Evolutionary conservation across 2,329 filamentous ascomycete species (phyloP).

Genomic region (Apiospora malaysiana): DNA sequence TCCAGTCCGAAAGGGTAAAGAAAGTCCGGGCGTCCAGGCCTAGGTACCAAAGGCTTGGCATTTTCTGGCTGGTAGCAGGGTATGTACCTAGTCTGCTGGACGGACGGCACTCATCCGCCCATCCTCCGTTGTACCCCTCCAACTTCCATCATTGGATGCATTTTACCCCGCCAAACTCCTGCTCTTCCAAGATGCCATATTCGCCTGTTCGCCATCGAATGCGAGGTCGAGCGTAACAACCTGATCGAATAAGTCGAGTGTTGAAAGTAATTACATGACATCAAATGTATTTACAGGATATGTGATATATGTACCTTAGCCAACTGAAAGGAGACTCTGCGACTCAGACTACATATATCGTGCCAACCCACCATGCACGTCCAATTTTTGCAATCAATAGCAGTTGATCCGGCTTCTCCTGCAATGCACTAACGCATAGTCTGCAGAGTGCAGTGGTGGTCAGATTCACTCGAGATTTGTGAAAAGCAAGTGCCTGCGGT

Average conservation of each 20-base stretch:
- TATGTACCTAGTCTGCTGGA: too few relatives aligned
- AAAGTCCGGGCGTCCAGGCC: neutral
- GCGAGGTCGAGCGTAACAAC: neutral
- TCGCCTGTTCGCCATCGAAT: neutral
- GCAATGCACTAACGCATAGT: neutral
- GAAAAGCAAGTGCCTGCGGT: neutral
- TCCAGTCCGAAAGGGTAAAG: conserved; percentile 2
- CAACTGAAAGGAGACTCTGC: neutral
- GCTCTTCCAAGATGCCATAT: neutral
- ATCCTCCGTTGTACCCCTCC: neutral
- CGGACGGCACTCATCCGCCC: neutral
- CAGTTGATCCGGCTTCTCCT: neutral
- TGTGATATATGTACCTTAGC: too few relatives aligned
- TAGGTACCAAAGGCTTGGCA: conserved; percentile 6
- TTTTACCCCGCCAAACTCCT: neutral
- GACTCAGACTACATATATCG: neutral
- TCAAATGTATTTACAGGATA: too few relatives aligned
- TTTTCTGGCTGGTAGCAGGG: neutral
- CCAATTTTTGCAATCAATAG: neutral
- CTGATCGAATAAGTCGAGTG: neutral
- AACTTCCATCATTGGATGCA: neutral
- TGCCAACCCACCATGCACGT: neutral
- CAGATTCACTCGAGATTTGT: conserved; percentile 1
- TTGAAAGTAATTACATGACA: too few relatives aligned
- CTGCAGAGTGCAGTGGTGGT: conserved; percentile 2